phyloP scores from a whole-genome alignment of 352 stramenopile genomes.

The Saprolegnia diclina region DNA sequence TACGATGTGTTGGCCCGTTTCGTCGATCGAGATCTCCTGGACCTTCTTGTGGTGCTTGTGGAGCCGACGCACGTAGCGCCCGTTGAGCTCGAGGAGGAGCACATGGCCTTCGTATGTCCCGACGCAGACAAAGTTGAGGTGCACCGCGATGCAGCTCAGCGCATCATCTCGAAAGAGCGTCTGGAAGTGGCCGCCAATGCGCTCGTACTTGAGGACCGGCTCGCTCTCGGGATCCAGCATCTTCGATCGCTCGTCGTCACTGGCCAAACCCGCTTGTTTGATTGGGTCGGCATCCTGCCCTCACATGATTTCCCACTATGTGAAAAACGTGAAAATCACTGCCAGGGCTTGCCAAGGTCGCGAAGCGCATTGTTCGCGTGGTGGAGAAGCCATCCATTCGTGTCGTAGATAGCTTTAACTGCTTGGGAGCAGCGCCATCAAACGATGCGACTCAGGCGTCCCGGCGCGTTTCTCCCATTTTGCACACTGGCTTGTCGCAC shows the following conservation, averaged over 20 bases:
- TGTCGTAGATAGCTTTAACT: too few relatives aligned
- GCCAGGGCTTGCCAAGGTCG: too few relatives aligned
- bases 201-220: conserved; percentile 83
- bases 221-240: conserved; percentile 31
- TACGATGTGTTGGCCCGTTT: conserved; percentile 76
- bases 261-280: background rate
- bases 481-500: background rate
- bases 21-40: conserved; percentile 79
- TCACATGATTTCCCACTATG: too few relatives aligned
- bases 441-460: background rate
- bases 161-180: conserved; percentile 84
- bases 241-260: background rate
- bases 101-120: conserved; percentile 79
- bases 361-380: too few relatives aligned
- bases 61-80: conserved; percentile 66
- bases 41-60: conserved; percentile 87
- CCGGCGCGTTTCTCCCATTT: background rate
- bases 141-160: conserved; percentile 70
- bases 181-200: conserved; percentile 76
- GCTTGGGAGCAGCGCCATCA: too few relatives aligned
- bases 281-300: background rate
- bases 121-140: conserved; percentile 72
- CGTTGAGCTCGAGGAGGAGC: conserved; percentile 69
- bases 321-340: too few relatives aligned
- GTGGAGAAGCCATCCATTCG: too few relatives aligned